Conservation (phyloP, 768 basidiomycete species). For the Daedaleopsis nitida region DNA sequence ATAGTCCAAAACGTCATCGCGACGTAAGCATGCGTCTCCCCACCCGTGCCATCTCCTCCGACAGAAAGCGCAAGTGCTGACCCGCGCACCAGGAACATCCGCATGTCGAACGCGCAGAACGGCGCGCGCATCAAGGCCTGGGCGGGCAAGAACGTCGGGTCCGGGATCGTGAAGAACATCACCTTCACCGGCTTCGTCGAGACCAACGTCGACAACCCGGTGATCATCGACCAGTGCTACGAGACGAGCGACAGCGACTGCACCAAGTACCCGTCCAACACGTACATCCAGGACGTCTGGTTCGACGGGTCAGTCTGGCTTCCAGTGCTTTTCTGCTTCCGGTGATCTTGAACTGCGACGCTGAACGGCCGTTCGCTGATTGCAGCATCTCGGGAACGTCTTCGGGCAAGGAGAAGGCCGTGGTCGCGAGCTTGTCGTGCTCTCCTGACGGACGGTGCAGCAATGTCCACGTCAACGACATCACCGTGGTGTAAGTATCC, state of each 20-base stretch:
- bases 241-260: constrained; percentile 48
- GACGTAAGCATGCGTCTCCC: constrained; percentile 33
- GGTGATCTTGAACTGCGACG: too few species aligned
- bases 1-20: constrained; percentile 63
- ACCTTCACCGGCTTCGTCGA: constrained; percentile 55
- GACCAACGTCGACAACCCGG: constrained; percentile 57
- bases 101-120: constrained; percentile 63
- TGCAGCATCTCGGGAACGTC: constrained; percentile 60
- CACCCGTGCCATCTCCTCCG: background rate
- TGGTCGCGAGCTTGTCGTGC: constrained; percentile 57
- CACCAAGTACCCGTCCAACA: constrained; percentile 56
- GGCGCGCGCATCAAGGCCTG: constrained; percentile 72
- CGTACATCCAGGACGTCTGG: constrained; percentile 56
- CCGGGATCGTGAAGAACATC: constrained; percentile 58
- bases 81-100: constrained; percentile 45
- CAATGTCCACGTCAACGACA: constrained; percentile 48
- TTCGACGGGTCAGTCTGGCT: constrained; percentile 46
- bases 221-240: constrained; percentile 64
- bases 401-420: constrained; percentile 44
- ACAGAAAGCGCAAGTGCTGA: too few species aligned
- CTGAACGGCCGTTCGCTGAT: background rate
- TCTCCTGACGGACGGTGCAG: constrained; percentile 56
- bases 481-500: constrained; percentile 45
- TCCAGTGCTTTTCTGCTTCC: background rate
- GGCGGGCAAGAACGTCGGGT: constrained; percentile 60